phyloP scores from a whole-genome alignment of 495 filamentous ascomycete species.

The Neurospora cerealis region DNA sequence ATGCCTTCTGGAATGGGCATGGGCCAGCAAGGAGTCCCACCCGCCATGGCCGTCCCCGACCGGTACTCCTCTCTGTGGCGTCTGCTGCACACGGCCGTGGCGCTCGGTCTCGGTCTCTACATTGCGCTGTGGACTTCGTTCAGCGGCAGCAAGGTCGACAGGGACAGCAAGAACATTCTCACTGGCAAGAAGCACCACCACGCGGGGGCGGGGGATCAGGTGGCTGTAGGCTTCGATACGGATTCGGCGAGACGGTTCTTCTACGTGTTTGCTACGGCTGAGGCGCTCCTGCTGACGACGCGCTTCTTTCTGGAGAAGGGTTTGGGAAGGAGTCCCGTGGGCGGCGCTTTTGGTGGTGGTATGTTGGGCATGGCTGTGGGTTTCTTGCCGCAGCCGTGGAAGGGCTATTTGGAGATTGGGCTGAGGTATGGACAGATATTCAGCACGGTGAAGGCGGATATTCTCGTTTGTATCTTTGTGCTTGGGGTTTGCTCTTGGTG shows the following conservation, averaged over 20 bases:
- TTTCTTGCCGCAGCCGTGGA: constrained; percentile 49
- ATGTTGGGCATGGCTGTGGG: constrained; percentile 49
- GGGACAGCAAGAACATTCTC: constrained; percentile 13
- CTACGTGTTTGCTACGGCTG: constrained; percentile 66
- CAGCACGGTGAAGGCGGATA: constrained; percentile 51
- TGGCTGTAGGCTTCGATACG: constrained; percentile 13
- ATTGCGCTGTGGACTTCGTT: constrained; percentile 55
- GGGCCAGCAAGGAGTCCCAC: neutral
- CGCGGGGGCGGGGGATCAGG: constrained; percentile 2
- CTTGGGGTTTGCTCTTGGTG: constrained; percentile 64
- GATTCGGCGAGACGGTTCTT: constrained; percentile 43
- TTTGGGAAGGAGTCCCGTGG: constrained; percentile 15
- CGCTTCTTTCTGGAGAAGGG: constrained; percentile 53
- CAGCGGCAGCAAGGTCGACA: constrained; percentile 43
- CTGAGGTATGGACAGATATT: constrained; percentile 62
- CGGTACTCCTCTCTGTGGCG: constrained; percentile 55
- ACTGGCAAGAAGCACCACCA: constrained; percentile 1
- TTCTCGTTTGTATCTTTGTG: constrained; percentile 65
- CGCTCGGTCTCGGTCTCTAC: constrained; percentile 61
- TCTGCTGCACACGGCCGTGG: constrained; percentile 63
- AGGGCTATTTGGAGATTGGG: constrained; percentile 46
- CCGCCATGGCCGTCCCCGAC: constrained; percentile 25
- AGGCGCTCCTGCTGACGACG: constrained; percentile 59
- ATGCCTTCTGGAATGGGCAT: constrained; percentile 1
- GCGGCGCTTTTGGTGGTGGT: constrained; percentile 34